phyloP scores from a whole-genome alignment of 2,329 filamentous ascomycete species.

The Fusarium sp. region DNA sequence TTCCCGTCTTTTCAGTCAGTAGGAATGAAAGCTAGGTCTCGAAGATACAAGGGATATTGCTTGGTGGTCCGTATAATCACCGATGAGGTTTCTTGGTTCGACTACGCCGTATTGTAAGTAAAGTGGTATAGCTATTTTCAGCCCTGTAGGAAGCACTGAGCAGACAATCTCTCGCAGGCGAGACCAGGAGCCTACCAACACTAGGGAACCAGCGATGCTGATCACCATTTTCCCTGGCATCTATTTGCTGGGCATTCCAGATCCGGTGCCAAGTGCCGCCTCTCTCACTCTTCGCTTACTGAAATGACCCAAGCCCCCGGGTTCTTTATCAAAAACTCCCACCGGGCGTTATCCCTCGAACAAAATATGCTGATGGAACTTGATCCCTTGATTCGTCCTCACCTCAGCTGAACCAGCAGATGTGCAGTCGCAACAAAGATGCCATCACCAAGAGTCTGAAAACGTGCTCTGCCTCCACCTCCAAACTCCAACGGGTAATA shows the following conservation, averaged over 20 bases:
- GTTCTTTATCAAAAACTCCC: neutral
- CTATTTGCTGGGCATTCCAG: slow-evolving; percentile 10
- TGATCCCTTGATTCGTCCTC: neutral
- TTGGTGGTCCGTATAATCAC: slow-evolving; percentile 1
- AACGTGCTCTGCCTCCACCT: slow-evolving; percentile 20
- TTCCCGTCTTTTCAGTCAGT: slow-evolving; percentile 10
- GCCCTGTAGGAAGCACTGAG: slow-evolving; percentile 25
- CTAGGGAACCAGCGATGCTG: slow-evolving; percentile 33
- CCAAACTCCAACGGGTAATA: slow-evolving; percentile 29
- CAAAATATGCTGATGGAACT: neutral
- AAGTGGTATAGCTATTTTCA: slow-evolving; percentile 34
- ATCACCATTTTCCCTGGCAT: slow-evolving; percentile 38
- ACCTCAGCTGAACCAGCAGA: slow-evolving; percentile 12
- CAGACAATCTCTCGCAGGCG: slow-evolving; percentile 36
- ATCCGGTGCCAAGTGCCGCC: slow-evolving; percentile 18
- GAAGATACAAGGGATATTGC: slow-evolving; percentile 16
- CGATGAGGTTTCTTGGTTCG: neutral
- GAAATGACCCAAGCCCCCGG: neutral
- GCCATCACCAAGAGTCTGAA: slow-evolving; percentile 27
- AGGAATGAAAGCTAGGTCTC: slow-evolving; percentile 11
- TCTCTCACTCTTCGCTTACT: slow-evolving; percentile 3
- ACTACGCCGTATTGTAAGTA: neutral
- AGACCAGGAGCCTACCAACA: slow-evolving; percentile 27
- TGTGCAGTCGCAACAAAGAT: slow-evolving; percentile 14
- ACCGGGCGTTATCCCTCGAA: neutral